phyloP scores from a whole-genome alignment of 2,329 filamentous ascomycete genomes.

The Alternaria triticina region DNA sequence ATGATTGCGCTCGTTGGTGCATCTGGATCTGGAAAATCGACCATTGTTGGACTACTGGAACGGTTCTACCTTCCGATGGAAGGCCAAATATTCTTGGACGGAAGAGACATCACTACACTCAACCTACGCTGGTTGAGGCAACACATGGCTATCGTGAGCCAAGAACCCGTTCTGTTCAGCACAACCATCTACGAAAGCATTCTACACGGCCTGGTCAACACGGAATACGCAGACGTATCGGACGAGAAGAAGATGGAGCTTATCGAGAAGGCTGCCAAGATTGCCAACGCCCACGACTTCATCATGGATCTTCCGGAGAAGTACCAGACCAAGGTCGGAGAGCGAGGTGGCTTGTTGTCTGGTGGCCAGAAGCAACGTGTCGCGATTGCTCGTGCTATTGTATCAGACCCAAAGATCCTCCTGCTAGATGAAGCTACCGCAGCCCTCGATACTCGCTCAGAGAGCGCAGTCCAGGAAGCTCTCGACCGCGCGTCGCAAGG shows the following conservation, averaged over 20 bases:
- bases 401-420: conserved; percentile 89
- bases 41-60: conserved; percentile 90
- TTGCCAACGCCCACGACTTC: conserved; percentile 95
- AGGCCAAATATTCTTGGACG: conserved; percentile 81
- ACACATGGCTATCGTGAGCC: conserved; percentile 89
- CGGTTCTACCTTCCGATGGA: conserved; percentile 91
- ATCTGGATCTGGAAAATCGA: conserved; percentile 93
- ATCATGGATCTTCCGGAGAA: conserved; percentile 81
- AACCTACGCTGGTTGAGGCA: conserved; percentile 92
- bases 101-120: conserved; percentile 77
- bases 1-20: conserved; percentile 92
- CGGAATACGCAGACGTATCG: conserved; percentile 69
- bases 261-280: conserved; percentile 81
- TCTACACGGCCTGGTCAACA: conserved; percentile 86
- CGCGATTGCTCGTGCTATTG: conserved; percentile 88
- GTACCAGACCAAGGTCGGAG: conserved; percentile 94
- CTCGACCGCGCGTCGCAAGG: conserved; percentile 85
- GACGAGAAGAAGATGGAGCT: conserved; percentile 73
- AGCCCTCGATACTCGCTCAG: conserved; percentile 90
- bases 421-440: conserved; percentile 95
- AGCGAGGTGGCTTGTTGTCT: conserved; percentile 88
- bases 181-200: conserved; percentile 92
- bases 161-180: conserved; percentile 89
- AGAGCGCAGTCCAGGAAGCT: conserved; percentile 92
- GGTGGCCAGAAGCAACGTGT: conserved; percentile 98